Conservation (phyloP, 2,329 filamentous ascomycete genomes). For the Colletotrichum aenigma region DNA sequence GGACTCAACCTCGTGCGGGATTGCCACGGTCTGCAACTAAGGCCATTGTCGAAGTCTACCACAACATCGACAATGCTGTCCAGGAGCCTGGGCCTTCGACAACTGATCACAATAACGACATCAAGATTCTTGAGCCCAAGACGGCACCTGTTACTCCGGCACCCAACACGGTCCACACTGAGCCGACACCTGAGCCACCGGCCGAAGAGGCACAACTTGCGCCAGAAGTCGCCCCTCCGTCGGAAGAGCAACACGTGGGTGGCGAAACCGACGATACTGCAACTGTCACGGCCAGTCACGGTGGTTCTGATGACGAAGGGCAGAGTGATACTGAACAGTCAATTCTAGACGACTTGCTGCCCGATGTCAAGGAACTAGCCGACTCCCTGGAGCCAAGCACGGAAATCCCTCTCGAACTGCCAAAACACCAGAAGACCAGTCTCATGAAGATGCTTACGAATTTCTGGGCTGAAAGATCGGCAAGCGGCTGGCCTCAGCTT, state of each 20-base stretch:
- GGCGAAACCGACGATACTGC: constrained; percentile 37
- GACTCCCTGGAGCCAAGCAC: constrained; percentile 65
- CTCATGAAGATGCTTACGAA: constrained; percentile 95
- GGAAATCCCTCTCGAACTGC: constrained; percentile 74
- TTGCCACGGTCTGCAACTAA: constrained; percentile 88
- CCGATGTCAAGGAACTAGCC: constrained; percentile 66
- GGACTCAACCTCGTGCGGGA: constrained; percentile 76
- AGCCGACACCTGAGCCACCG: constrained; percentile 21
- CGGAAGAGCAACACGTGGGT: constrained; percentile 17
- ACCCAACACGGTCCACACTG: constrained; percentile 5
- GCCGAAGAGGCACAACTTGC: not conserved
- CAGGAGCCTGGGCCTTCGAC: constrained; percentile 74
- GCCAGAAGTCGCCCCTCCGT: constrained; percentile 3
- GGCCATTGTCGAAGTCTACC: constrained; percentile 94
- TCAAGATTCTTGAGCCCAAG: constrained; percentile 15
- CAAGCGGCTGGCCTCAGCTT: constrained; percentile 89
- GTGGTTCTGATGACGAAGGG: constrained; percentile 71
- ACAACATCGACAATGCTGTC: constrained; percentile 90
- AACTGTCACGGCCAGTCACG: constrained; percentile 54
- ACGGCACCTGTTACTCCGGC: constrained; percentile 10
- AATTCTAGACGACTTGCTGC: constrained; percentile 70
- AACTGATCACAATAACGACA: constrained; percentile 42
- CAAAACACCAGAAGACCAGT: constrained; percentile 91
- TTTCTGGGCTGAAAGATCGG: constrained; percentile 97
- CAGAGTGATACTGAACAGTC: constrained; percentile 76